These are phyloP conservation scores for Sechiopsis laciniata DNA, from an alignment of 306 rosid species.

Conservation along the genomic window DNA sequence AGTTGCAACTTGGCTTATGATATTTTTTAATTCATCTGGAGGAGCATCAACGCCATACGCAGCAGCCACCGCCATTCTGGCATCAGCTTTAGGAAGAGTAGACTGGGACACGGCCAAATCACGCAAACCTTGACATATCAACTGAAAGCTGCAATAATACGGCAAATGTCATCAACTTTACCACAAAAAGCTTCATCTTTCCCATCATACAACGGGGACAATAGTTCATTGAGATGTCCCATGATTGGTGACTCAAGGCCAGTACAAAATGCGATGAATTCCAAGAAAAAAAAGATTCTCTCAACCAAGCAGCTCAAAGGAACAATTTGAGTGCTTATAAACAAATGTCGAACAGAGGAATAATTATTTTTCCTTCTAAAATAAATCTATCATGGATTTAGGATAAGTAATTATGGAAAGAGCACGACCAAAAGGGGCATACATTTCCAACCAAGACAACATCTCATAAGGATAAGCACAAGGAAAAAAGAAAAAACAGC, in stretches of 20 bases:
- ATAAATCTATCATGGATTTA: not conserved
- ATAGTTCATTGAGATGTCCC: not conserved
- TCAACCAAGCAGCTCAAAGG: conserved; percentile 12
- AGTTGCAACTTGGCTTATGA: conserved; percentile 54
- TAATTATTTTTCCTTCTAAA: not conserved
- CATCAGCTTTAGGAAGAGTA: conserved; percentile 51
- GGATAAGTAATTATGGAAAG: not conserved
- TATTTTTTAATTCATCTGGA: conserved; percentile 55
- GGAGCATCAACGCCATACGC: conserved; percentile 51
- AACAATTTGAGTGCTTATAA: not conserved
- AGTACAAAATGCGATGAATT: not conserved
- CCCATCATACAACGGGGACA: not conserved
- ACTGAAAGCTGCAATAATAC: conserved; percentile 60
- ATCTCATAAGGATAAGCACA: conserved; percentile 1
- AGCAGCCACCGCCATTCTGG: conserved; percentile 56
- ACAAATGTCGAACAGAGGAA: not conserved
- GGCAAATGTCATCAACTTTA: conserved; percentile 1
- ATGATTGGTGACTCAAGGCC: not conserved
- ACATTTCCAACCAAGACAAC: not conserved
- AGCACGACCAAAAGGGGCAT: not conserved
- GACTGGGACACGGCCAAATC: conserved; percentile 43
- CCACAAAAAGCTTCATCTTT: not conserved
- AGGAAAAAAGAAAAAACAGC: not conserved
- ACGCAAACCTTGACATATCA: conserved; percentile 61
- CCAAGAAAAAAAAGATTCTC: not conserved